Evolutionary conservation across 1,139 yeast genomes (phyloP).

Genomic region (Suhomyces terraborum): DNA sequence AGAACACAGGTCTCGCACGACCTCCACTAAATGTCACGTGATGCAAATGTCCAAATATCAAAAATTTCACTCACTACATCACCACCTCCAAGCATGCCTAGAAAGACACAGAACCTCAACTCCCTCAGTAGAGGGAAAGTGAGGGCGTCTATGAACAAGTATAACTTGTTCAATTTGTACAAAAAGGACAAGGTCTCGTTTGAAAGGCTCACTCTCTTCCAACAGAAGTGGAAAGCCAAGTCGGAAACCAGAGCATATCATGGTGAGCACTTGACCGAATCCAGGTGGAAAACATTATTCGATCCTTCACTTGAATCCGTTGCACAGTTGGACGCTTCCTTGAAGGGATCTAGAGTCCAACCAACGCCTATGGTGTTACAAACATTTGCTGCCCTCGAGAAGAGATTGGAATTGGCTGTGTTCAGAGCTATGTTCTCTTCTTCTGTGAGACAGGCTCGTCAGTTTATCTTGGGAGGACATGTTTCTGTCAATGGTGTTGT

Average conservation of each 20-base stretch:
- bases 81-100: constrained; percentile 48
- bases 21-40: not conserved
- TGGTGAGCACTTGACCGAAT: constrained; percentile 90
- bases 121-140: constrained; percentile 71
- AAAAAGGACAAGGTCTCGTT: constrained; percentile 60
- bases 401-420: constrained; percentile 83
- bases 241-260: constrained; percentile 93
- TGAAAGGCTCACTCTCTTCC: constrained; percentile 66
- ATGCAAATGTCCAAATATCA: constrained; percentile 1
- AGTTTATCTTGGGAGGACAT: constrained; percentile 77
- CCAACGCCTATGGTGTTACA: constrained; percentile 83
- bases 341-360: constrained; percentile 55
- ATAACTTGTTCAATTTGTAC: constrained; percentile 83
- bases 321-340: constrained; percentile 78
- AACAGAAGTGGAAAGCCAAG: constrained; percentile 91
- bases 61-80: constrained; percentile 8
- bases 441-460: constrained; percentile 91
- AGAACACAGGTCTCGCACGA: not conserved
- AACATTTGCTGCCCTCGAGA: constrained; percentile 85
- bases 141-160: constrained; percentile 91
- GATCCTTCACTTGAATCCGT: constrained; percentile 78
- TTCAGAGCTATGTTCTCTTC: constrained; percentile 94
- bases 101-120: constrained; percentile 58
- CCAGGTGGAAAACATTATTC: constrained; percentile 74
- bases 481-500: constrained; percentile 83